These are phyloP conservation scores for Mrakiaceae sp. DNA, from an alignment of 1,284 basidiomycete genomes.

Conservation along the genomic window DNA sequence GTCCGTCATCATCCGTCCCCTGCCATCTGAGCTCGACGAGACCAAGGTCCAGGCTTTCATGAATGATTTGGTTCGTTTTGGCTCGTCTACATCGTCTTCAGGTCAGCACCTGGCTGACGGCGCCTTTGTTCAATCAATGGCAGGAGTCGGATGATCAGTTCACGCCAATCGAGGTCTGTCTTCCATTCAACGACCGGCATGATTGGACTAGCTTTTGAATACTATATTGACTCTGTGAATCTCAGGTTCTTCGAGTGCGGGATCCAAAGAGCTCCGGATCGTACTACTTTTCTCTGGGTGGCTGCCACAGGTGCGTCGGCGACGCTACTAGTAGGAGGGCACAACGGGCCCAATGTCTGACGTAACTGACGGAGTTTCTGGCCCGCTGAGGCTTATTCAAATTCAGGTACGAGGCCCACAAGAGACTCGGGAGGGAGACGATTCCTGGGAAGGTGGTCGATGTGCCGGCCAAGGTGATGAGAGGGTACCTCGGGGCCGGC, in stretches of 20 bases:
- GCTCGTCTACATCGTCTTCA: constrained; percentile 11
- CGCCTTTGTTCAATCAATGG: neutral
- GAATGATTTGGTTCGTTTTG: constrained; percentile 32
- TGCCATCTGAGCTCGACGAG: constrained; percentile 35
- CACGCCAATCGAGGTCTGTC: constrained; percentile 34
- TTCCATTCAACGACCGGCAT: too few relatives aligned
- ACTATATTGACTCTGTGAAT: too few relatives aligned
- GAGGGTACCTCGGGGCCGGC: constrained; percentile 32
- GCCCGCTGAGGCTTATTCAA: neutral
- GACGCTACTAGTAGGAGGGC: neutral
- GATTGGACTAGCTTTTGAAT: too few relatives aligned
- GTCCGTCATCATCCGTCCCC: constrained; percentile 33
- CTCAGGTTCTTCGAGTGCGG: constrained; percentile 25
- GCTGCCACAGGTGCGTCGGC: constrained; percentile 31
- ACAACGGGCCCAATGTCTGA: neutral
- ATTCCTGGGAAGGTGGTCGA: constrained; percentile 35
- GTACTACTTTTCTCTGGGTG: constrained; percentile 37
- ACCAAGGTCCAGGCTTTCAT: constrained; percentile 34
- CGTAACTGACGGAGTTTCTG: neutral
- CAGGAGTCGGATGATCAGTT: constrained; percentile 19
- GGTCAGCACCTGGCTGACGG: neutral
- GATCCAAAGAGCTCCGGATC: constrained; percentile 24
- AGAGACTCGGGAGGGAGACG: constrained; percentile 29
- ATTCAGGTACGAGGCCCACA: constrained; percentile 34
- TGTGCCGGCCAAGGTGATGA: constrained; percentile 32